Evolutionary conservation across 768 basidiomycete species (phyloP), one percentile per base, ranked within the genome.

Genomic region (Suillus variegatus): DNA sequence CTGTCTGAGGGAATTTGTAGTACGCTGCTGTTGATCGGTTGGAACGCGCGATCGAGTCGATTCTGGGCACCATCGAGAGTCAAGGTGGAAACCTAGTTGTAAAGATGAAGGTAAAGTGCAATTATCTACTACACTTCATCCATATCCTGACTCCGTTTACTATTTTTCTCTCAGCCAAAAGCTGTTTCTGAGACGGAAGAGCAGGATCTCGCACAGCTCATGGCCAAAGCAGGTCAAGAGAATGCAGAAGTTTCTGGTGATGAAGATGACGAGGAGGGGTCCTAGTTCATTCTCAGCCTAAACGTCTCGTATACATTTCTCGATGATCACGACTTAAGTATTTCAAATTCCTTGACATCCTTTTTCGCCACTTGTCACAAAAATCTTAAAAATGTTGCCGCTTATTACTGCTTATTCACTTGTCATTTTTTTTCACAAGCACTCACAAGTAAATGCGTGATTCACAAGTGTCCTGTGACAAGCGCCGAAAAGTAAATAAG

Each of bases 121-220:
- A 47, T 58, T 35, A 16, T 13, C 57, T 28, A 22, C 61, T 60
- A 28, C 18, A 40, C 46, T 18, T 54, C 46, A 28, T 66, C 43
- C 20, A 49, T 32, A n/a, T 12, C 38, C 20, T 35, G 28, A 67
- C 56, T 20, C 49, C 56, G 49, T n/a, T 10, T 13, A 20, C 25
- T 44, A 47, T 32, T 60, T 60, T 66, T 22, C 38, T 70, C 20
- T 32, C 41, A 97, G 95, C 97, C 97, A 66, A 99, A 99, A 84
- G 95, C 97, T 2, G 92, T 99, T 44, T 95, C 94, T 32, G 97
- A 98, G 77, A 93, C 93, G 6, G 97, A 99, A 80, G 97, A 99
- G 77, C 92, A 95, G 69, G 97, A 98, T 75, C 86, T 99, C 68
- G 96, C 95, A 1, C 92, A 95, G 69, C 91, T 97, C 72, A 98